Evolutionary conservation across 495 filamentous ascomycete species (phyloP), one percentile per base, ranked within the genome.

Genomic region (Pyrenula massariospora): DNA sequence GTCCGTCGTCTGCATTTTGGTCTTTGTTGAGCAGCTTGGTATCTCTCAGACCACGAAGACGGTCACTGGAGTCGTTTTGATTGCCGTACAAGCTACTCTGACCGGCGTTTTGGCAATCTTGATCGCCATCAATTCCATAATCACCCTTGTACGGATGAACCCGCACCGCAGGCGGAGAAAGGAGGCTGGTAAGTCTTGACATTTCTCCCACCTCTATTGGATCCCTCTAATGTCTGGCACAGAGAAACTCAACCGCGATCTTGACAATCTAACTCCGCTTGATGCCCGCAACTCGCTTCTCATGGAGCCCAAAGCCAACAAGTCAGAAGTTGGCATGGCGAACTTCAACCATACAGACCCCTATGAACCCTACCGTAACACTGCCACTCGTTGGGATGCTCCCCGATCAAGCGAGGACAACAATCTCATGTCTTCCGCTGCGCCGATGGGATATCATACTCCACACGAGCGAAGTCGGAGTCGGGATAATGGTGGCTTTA

Each of bases 21-120:
- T 97, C 24, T 98, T 97, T 63, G 92, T 96, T 19, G 88, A 96
- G 64, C 84, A 96, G 68, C 84, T 98, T 50, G 89, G 88, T 42
- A 84, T 98, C 59, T 77, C 85, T 3, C 87, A 96, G 63, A 94
- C 90, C 10, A 96, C 93, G n/a, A 91, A 97, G 71, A 97, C 93
- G 1, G 80, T 96, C 58, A 88, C 84, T 47, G 93, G 93, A 48
- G 83, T 96, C 24, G 86, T 92, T 12, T 76, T 98, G 50, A 92
- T 98, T 57, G 92, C 82, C 49, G 76, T 96, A 19, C 93, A 98
- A 70, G 88, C 87, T 0, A 81, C 84, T 5, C 74, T 98, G 54
- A 94, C 93, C 1, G 90, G 78, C 56, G 69, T 86, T 25, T 77
- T 98, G 52, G 93, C 89, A 24, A 91, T 98, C 55, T 74, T 97